Evolutionary conservation across 2,329 filamentous ascomycete genomes (phyloP).

Genomic region (Exophiala alcalophila): DNA sequence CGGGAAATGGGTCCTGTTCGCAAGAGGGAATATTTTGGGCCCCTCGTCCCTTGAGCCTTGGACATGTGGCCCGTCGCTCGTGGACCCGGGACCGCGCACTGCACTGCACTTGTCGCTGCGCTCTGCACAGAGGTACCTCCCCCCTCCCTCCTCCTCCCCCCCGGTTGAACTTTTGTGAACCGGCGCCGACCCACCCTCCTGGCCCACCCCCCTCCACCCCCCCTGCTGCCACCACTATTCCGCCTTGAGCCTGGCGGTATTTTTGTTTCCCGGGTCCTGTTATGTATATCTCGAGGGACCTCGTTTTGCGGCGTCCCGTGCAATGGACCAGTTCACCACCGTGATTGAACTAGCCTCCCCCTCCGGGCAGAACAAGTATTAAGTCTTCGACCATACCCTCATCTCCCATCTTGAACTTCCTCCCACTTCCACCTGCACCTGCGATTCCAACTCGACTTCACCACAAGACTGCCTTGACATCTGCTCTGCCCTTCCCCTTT

Average conservation of each 20-base stretch:
- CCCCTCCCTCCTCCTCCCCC: too few relatives aligned
- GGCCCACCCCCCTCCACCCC: slow-evolving; percentile 6
- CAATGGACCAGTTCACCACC: slow-evolving; percentile 14
- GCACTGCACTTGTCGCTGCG: slow-evolving; percentile 9
- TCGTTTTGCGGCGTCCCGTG: slow-evolving; percentile 23
- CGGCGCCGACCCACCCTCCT: too few relatives aligned
- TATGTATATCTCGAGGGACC: slow-evolving; percentile 23
- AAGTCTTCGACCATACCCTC: slow-evolving; percentile 20
- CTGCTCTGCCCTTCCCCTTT: background rate
- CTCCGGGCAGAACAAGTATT: slow-evolving; percentile 16
- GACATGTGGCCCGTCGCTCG: slow-evolving; percentile 15
- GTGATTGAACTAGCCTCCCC: slow-evolving; percentile 19
- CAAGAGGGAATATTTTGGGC: too few relatives aligned
- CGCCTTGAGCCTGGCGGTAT: slow-evolving; percentile 19
- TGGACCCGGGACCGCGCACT: slow-evolving; percentile 2
- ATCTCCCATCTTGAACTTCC: slow-evolving; percentile 7
- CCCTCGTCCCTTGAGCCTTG: too few relatives aligned
- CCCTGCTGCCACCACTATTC: slow-evolving; percentile 13
- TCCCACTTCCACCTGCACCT: too few relatives aligned
- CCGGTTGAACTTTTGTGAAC: slow-evolving; percentile 27
- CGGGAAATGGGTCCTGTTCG: too few relatives aligned
- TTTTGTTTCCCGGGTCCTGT: slow-evolving; percentile 16
- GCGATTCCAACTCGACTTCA: slow-evolving; percentile 9
- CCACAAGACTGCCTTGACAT: too few relatives aligned
- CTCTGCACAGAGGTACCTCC: too few relatives aligned